Evolutionary conservation across 164 flowering plant species (phyloP), one percentile per base, ranked within the genome.

Genomic region (Santalum album): DNA sequence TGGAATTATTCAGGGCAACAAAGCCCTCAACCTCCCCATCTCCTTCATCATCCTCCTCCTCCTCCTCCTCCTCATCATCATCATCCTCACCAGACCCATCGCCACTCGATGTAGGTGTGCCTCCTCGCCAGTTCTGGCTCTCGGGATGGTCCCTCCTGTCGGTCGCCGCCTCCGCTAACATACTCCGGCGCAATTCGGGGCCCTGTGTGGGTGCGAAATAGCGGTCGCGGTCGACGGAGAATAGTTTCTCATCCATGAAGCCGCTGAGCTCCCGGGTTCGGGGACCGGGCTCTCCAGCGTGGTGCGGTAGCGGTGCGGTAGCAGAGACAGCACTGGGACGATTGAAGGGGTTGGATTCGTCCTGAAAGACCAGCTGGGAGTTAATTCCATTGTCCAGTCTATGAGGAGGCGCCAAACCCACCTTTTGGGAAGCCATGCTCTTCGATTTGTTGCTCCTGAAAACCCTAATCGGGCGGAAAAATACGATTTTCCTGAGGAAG

Each of bases 351-450:
- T 10, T 36, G 55, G 50, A 21, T 12, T 76, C 81, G 26, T 74
- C 85, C 42, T 75, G 82, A 64, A 70, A 86, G 29, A 79, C 71
- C 61, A 81, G 70, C 61, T 72, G 86, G 3, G 83, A 51, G 60
- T 58, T 73, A 46, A 72, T 66, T 23, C 75, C 76, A 45, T 64
- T 72, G 45, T 68, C 78, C 43, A 71, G 67, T 29, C 75, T 63
- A 42, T 65, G 74, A 16, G 59, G 21, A 19, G 69, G 67, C 1
- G 67, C 73, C 44, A 64, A 51, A 49, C 75, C 70, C 67, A 77
- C 69, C 2, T 75, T 75, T 34, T 77, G 73, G 17, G 73, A 68
- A 0, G 73, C 78, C 81, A 73, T 75, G 12, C 21, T 38, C 42
- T 38, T 4, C 17, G 42, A 29, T 29, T 29, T 38, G 17, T 14